A percentile compares a stretch with the other conserved stretches of the same genome.
Evolutionary conservation across 345 rosid genomes (phyloP).

Genomic region (Cardiospermum halicacabum): DNA sequence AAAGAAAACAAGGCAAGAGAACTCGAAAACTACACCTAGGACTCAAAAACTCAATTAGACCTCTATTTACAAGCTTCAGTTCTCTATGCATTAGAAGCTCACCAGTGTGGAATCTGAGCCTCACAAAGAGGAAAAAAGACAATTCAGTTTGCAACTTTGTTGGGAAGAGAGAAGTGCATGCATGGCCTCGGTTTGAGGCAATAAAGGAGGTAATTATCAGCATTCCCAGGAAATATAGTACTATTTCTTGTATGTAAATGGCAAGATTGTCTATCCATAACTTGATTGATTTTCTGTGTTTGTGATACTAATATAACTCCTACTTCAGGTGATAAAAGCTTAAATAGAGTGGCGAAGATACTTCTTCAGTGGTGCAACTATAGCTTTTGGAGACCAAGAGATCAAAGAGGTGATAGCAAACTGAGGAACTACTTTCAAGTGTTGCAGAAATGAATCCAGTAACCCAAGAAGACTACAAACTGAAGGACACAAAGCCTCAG

Average conservation of each 20-base stretch:
- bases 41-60: no score
- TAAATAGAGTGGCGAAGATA: conserved; percentile 2
- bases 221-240: background rate
- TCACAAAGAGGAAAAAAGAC: conserved; percentile 1
- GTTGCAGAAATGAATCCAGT: conserved; percentile 42
- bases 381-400: background rate
- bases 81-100: conserved; percentile 6
- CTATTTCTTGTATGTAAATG: conserved; percentile 3
- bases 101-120: background rate
- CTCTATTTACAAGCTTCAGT: background rate
- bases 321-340: conserved; percentile 1
- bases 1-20: background rate
- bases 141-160: conserved; percentile 10
- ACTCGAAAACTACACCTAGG: background rate
- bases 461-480: conserved; percentile 71
- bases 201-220: conserved; percentile 1
- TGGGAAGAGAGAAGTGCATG: conserved; percentile 18
- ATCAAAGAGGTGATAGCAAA: background rate
- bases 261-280: background rate
- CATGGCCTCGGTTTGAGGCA: conserved; percentile 1
- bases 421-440: background rate
- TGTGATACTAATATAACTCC: background rate
- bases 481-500: conserved; percentile 86
- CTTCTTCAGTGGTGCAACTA: background rate
- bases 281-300: background rate